These are phyloP conservation scores for Atkinsonella hypoxylon DNA, from an alignment of 2,329 filamentous ascomycete genomes.

Conservation along the genomic window DNA sequence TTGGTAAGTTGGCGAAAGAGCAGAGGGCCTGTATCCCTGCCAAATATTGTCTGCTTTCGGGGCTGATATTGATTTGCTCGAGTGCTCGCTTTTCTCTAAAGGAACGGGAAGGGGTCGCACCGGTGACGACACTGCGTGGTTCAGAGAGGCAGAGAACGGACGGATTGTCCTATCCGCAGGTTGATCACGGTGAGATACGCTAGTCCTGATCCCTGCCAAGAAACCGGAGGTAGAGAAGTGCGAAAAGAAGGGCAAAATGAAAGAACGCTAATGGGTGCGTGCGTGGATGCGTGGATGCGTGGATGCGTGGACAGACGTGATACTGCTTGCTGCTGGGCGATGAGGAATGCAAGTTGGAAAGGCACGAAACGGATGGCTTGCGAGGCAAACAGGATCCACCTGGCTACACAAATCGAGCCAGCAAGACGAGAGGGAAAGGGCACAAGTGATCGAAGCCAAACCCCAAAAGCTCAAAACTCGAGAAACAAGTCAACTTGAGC, in stretches of 20 bases:
- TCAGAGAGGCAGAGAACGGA: constrained; percentile 7
- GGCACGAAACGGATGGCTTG: background rate
- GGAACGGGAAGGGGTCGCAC: background rate
- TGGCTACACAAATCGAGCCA: background rate
- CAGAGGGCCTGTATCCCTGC: background rate
- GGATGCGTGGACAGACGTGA: background rate
- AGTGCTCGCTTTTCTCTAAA: background rate
- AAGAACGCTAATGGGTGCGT: background rate
- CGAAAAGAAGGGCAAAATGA: background rate
- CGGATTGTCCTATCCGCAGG: background rate
- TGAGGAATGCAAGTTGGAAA: background rate
- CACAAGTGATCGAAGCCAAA: background rate
- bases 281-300: background rate
- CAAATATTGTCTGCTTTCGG: background rate
- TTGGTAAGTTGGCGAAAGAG: background rate
- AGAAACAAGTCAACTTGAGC: background rate
- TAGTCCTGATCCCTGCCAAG: background rate
- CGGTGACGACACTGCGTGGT: constrained; percentile 5
- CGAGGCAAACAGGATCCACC: background rate
- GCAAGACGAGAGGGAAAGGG: background rate
- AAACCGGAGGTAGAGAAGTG: constrained; percentile 6
- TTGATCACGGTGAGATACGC: background rate
- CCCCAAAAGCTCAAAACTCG: background rate
- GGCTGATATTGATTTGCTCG: background rate
- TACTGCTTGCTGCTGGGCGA: background rate